Evolutionary conservation across 2,329 filamentous ascomycete species (phyloP).

Genomic region (Cladosporium sp.): DNA sequence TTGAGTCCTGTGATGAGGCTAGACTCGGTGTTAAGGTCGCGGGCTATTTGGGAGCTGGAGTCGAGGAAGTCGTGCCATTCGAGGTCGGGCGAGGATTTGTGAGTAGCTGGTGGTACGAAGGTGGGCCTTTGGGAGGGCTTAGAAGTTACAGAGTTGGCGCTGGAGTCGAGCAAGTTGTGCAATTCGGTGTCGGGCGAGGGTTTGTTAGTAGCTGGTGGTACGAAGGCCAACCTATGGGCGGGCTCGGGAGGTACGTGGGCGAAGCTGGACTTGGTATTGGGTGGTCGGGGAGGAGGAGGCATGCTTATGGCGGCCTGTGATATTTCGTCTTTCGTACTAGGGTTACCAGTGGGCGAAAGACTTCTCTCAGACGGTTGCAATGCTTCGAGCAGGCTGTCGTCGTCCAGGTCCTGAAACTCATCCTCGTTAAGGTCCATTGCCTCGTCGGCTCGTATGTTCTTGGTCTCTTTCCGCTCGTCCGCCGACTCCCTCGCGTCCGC

Average conservation of each 20-base stretch:
- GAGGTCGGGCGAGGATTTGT: background rate
- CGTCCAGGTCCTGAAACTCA: conserved; percentile 24
- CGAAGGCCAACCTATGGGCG: too few relatives aligned
- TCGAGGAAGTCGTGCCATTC: conserved; percentile 25
- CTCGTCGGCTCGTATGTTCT: background rate
- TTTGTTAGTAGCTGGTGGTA: too few relatives aligned
- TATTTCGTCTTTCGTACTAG: background rate
- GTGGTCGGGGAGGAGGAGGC: conserved; percentile 10
- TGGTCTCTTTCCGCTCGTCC: conserved; percentile 14
- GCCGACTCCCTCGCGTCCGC: conserved; percentile 10
- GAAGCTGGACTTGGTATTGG: background rate
- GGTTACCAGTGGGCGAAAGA: background rate
- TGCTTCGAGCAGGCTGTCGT: conserved; percentile 25
- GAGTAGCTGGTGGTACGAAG: background rate
- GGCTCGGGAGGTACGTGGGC: background rate
- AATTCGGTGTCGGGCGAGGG: too few relatives aligned
- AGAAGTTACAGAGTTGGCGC: too few relatives aligned
- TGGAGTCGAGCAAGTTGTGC: too few relatives aligned
- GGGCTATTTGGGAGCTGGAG: conserved; percentile 41
- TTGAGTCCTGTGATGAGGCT: background rate
- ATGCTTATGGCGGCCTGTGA: conserved; percentile 7
- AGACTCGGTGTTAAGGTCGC: conserved; percentile 32
- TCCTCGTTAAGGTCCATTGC: background rate
- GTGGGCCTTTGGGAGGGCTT: too few relatives aligned
- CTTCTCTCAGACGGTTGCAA: conserved; percentile 13